phyloP scores from a whole-genome alignment of 2,329 filamentous ascomycete species.

The Trichophyton verrucosum region DNA sequence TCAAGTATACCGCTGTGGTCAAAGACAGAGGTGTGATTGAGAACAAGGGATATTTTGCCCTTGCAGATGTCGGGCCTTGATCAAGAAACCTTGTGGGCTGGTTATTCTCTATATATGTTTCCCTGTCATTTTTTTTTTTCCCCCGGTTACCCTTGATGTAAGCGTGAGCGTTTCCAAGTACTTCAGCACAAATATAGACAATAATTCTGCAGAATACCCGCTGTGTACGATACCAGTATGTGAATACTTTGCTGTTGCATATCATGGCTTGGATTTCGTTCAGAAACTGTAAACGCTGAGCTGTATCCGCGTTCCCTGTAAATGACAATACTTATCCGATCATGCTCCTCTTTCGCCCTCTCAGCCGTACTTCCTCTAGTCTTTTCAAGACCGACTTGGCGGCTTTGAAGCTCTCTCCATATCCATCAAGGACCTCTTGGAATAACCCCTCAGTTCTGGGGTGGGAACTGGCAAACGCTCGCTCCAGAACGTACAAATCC shows the following conservation, averaged over 20 bases:
- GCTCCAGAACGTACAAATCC: slow-evolving; percentile 87
- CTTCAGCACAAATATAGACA: background rate
- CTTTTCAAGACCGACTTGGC: slow-evolving; percentile 62
- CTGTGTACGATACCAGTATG: background rate
- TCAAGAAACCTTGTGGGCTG: background rate
- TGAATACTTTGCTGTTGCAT: background rate
- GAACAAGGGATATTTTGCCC: slow-evolving; percentile 95
- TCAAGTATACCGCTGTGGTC: slow-evolving; percentile 93
- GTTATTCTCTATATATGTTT: background rate
- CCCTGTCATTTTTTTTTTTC: background rate
- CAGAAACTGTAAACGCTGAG: background rate
- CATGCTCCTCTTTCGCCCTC: slow-evolving; percentile 95
- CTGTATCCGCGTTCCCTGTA: background rate
- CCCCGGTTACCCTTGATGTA: background rate
- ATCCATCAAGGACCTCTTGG: slow-evolving; percentile 58
- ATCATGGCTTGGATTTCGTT: background rate
- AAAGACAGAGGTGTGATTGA: slow-evolving; percentile 90
- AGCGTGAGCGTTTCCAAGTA: background rate
- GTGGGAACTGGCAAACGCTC: slow-evolving; percentile 91
- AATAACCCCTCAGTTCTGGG: slow-evolving; percentile 71
- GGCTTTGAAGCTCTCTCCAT: slow-evolving; percentile 62
- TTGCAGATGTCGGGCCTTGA: slow-evolving; percentile 53
- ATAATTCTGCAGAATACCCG: background rate
- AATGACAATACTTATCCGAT: slow-evolving; percentile 52
- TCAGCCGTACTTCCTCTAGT: slow-evolving; percentile 82